Percentiles rank a stretch among this genome's conserved stretches.
phyloP scores from a whole-genome alignment of 2,329 filamentous ascomycete genomes.

The Shiraia bambusicola region DNA sequence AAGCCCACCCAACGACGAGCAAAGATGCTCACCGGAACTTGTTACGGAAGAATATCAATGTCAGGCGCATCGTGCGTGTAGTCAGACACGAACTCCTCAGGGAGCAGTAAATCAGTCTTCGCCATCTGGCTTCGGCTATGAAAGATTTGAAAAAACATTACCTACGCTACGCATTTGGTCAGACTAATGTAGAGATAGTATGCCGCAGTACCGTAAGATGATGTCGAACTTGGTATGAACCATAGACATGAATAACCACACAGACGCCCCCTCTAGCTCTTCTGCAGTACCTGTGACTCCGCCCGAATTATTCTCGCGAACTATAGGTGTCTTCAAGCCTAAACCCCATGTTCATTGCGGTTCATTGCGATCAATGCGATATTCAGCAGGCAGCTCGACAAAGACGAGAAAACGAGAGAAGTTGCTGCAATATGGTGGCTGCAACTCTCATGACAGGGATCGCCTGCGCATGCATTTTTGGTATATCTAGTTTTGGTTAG shows the following conservation, averaged over 20 bases:
- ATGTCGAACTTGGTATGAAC: slow-evolving; percentile 24
- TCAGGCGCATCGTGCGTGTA: not conserved
- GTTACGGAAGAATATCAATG: not conserved
- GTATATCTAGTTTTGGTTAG: slow-evolving; percentile 15
- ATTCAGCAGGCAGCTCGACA: slow-evolving; percentile 19
- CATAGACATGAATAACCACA: slow-evolving; percentile 7
- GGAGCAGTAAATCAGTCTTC: slow-evolving; percentile 21
- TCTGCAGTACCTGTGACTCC: slow-evolving; percentile 1
- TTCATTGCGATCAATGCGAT: slow-evolving; percentile 34
- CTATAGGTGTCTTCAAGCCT: slow-evolving; percentile 24
- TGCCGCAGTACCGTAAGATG: slow-evolving; percentile 24
- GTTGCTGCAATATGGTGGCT: slow-evolving; percentile 30
- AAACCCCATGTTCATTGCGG: slow-evolving; percentile 29
- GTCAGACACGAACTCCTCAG: slow-evolving; percentile 9
- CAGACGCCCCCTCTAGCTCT: slow-evolving; percentile 3
- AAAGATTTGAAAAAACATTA: too few relatives aligned
- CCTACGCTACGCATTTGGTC: too few relatives aligned
- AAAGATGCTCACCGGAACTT: not conserved
- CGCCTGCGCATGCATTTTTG: slow-evolving; percentile 23
- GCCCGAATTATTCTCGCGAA: slow-evolving; percentile 25
- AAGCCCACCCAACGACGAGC: not conserved
- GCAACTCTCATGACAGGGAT: slow-evolving; percentile 22
- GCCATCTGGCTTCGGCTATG: slow-evolving; percentile 22
- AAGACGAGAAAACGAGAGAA: slow-evolving; percentile 17
- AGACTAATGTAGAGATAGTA: slow-evolving; percentile 17